Base-by-base conservation (phyloP, 164 flowering plant genomes). In the Aristolochia contorta region DNA sequence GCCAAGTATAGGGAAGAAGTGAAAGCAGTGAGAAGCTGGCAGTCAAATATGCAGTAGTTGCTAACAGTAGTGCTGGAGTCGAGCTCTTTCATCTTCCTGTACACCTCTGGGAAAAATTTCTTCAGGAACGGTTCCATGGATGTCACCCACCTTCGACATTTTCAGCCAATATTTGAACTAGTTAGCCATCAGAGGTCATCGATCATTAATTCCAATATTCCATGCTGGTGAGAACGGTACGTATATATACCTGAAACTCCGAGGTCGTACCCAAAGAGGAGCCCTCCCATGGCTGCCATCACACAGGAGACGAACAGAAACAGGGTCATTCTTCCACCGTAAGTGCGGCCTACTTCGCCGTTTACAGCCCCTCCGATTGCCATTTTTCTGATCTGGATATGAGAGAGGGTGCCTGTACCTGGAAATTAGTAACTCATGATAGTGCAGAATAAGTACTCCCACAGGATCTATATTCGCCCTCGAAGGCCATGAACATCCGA, bases 211-310 rank as follows among this genome's bases (percentile, higher is more conserved):
- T n/a, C n/a, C n/a, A n/a, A n/a, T n/a, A n/a, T n/a, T n/a, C n/a
- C n/a, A n/a, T n/a, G n/a, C n/a, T 9, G 13, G 13, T 50, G 45
- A 47, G 1, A 37, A 25, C 22, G 68, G 19, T 41, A n/a, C n/a
- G 16, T 51, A 20, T 12, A 48, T 27, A 47, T 54, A 79, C 85
- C 93, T 15, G 93, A 84, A 67, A 86, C 82, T 10, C 93, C 93
- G 21, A 86, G 80, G 47, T 84, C 94, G 59, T 86, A 86, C 23
- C 94, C 94, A 69, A 83, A 86, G 62, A 86, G 80, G 30, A 82
- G 60, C 27, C 94, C 94, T 10, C 94, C 83, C 75, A 64, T 76
- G 74, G 79, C 77, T n/a, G 86, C 86, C 77, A 78, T 71, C 72
- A 78, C 63, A 30, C 83, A 82, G 16, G 89, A 81, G 8, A 80